Conservation (phyloP, 2,329 filamentous ascomycete species). For the Phyllosticta citriasiana region DNA sequence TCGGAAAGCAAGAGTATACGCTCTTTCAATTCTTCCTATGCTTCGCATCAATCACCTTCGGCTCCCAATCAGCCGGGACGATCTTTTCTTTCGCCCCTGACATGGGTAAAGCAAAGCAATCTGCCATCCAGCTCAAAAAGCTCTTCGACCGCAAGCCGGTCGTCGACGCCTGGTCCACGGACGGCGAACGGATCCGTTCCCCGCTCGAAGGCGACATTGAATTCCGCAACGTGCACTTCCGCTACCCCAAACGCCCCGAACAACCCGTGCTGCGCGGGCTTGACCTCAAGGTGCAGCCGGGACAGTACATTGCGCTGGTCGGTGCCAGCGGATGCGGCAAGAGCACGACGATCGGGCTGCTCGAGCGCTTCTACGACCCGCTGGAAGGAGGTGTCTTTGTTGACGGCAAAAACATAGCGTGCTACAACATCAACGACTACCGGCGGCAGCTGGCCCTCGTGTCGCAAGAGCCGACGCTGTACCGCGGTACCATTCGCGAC, state of each 20-base stretch:
- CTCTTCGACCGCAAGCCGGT: conserved; percentile 70
- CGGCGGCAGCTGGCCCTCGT: conserved; percentile 77
- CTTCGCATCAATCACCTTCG: conserved; percentile 81
- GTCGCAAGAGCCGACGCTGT: conserved; percentile 87
- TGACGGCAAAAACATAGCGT: conserved; percentile 70
- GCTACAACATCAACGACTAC: conserved; percentile 60
- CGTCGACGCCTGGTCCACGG: conserved; percentile 70
- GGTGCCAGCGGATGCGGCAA: conserved; percentile 90
- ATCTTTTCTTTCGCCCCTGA: conserved; percentile 86
- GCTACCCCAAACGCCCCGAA: conserved; percentile 79
- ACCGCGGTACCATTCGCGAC: conserved; percentile 82
- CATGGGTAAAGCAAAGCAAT: conserved; percentile 85
- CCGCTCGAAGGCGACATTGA: conserved; percentile 64
- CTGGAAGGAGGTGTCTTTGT: conserved; percentile 68
- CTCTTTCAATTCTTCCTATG: conserved; percentile 89
- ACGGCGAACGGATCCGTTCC: conserved; percentile 50
- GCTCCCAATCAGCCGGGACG: conserved; percentile 80
- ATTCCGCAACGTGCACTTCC: conserved; percentile 88
- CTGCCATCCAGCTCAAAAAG: conserved; percentile 64
- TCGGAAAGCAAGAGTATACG: conserved; percentile 58
- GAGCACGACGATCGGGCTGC: conserved; percentile 74
- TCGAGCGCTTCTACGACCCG: conserved; percentile 88
- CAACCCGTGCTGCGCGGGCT: conserved; percentile 83
- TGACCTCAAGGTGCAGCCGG: conserved; percentile 61
- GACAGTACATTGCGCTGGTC: conserved; percentile 75